Evolutionary conservation across 2,329 filamentous ascomycete genomes (phyloP), one percentile per base, ranked within the genome.

Genomic region (Sphaerulina populicola): DNA sequence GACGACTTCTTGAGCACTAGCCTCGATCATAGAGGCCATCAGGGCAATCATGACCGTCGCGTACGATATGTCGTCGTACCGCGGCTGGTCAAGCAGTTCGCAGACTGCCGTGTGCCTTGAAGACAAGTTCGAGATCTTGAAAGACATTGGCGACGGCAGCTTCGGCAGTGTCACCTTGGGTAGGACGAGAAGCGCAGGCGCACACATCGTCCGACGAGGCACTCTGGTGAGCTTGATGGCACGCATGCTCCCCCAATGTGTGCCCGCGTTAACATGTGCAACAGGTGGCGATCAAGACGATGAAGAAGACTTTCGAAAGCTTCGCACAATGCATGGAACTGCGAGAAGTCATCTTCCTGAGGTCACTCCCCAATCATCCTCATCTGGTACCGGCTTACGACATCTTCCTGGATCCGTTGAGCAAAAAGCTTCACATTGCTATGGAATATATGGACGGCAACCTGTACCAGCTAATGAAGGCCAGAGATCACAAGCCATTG

Each of bases 371-470:
- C 2, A 76, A 80, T 40, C 93, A 98, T 66, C 81, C 83, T 61
- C 93, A 98, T 69, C 79, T 98, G 31, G 93, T 98, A n/a, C 93
- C 93, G 33, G 91, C 93, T 4, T 79, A 97, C 59, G 93, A 98
- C 72, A 98, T 98, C 65, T 98, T 98, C 72, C 81, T 98, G 64
- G 93, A 98, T 66, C 93, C 93, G 0, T 86, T 88, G 68, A 95
- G 80, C 72, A 94, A 90, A 74, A 95, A 96, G 72, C 82, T 98
- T 40, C 93, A 98, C 71, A 98, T 98, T 60, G 84, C 81, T 66
- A 98, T 98, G 93, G 93, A 98, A 73, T 96, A 94, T 71, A 98
- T 98, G 93, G 93, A 98, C 68, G 93, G 93, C 45, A 98, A 98
- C 69, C 78, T 98, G 1, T 98, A 98, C 70, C 93, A 98, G 71